A percentile compares a stretch with the other conserved stretches of the same genome.
Evolutionary conservation across 1,284 basidiomycete genomes (phyloP).

Genomic region (Ustilago loliicola): DNA sequence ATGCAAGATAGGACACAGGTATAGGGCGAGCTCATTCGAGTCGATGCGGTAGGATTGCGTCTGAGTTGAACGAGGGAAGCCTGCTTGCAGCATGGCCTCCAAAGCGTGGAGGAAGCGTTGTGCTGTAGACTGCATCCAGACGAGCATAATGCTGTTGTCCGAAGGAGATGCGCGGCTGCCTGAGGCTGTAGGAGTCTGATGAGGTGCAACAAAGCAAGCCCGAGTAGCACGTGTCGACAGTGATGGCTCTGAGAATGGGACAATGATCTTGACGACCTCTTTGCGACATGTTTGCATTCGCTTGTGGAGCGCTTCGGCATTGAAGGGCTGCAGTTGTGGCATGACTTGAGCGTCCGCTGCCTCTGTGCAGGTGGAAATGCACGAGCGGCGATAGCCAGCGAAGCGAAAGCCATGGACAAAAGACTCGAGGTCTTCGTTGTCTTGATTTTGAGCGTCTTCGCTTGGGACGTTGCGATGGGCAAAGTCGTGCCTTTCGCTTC

Average conservation of each 20-base stretch:
- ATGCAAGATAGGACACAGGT: conserved; percentile 30
- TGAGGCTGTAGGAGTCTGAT: background rate
- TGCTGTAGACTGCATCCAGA: conserved; percentile 43
- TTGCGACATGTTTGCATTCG: conserved; percentile 22
- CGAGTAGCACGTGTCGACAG: conserved; percentile 17
- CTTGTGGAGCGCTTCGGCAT: background rate
- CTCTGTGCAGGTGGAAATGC: background rate
- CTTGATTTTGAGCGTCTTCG: background rate
- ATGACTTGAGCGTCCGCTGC: background rate
- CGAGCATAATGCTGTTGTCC: conserved; percentile 2
- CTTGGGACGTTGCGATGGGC: background rate
- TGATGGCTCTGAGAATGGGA: conserved; percentile 36
- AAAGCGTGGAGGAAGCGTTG: conserved; percentile 23
- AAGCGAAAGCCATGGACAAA: conserved; percentile 25
- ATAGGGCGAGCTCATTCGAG: conserved; percentile 5
- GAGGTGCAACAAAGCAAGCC: conserved; percentile 30
- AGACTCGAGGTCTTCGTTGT: background rate
- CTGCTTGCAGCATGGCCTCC: conserved; percentile 23
- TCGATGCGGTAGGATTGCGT: background rate
- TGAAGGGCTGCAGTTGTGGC: conserved; percentile 15
- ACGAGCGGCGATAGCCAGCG: conserved; percentile 18
- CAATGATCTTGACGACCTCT: conserved; percentile 46
- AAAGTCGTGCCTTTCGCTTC: conserved; percentile 9
- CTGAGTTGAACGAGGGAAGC: background rate
- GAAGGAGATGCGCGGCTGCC: background rate